Base-by-base conservation (phyloP, 371 early-diverging fungal species). In the Haplosporangium sp. region DNA sequence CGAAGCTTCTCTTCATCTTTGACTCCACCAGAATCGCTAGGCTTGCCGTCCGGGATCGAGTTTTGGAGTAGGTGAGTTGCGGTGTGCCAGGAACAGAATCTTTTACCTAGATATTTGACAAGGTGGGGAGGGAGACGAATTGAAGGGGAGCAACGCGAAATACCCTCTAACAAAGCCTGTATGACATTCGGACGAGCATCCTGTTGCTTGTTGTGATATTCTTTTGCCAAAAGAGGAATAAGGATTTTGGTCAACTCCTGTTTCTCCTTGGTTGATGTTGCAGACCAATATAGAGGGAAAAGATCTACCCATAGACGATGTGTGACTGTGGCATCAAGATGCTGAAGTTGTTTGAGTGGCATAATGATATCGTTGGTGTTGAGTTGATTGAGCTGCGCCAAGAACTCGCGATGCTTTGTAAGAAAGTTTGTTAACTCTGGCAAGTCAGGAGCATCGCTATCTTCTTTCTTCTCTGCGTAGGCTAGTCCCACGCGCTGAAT, bases 41-140 rank as follows among this genome's bases (percentile, higher is more conserved):
- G 69, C 44, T 85, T 83, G 8, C 86, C 88, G 44, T 85, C 84
- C 0, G 85, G 76, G 17, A 86, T 79, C 7, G 87, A 82, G 56
- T 83, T 84, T 47, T 94, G 92, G 27, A 97, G 79, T 38, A 95
- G 82, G 61, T 95, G 94, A 40, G 94, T 85, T 0, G 95, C 90
- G 11, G 90, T 89, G 76, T 98, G 93, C 98, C 98, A 98, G 4
- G 96, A 95, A 69, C 96, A 91, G 84, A 93, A 96, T 2, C 92
- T 90, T 73, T 94, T 94, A 27, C 96, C 98, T 42, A 98, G 86
- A 73, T 96, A 96, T 67, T 95, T 95, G 61, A 98, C 88, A 61
- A 99, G 86, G 65, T 97, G 96, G 13, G 99, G 97, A 4, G 99
- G 96, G 13, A 98, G 85, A 27, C 90, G 88, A 11, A 96, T 91